Evolutionary conservation across 2,329 filamentous ascomycete species (phyloP), one percentile per base, ranked within the genome.

Genomic region (Drechslera avenae): DNA sequence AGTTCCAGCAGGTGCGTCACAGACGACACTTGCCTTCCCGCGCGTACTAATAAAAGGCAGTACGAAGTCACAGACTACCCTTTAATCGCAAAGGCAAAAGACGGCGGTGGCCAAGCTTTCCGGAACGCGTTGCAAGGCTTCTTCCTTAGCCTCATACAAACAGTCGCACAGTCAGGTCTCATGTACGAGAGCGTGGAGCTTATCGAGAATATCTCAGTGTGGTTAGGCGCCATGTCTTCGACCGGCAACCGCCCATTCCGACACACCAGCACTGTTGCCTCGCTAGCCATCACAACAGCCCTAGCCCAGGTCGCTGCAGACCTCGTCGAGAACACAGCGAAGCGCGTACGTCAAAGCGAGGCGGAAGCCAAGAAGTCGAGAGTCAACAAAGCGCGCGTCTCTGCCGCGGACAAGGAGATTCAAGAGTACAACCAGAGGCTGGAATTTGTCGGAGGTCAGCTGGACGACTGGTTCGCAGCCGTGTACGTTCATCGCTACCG

Each of bases 401-500:
- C 85, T 41, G 86, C 88, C 10, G 85, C 94, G 18, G 85, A 95
- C 67, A 80, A 83, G 34, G 88, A 85, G 47, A 80, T 93, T 32
- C 81, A 87, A 35, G 84, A 91, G 58, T 86, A 86, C 30, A 86
- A 87, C 57, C 78, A 84, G 54, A 87, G 86, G 67, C 82, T 90
- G 28, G 86, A 90, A 52, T 78, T 82, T 10, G 84, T 91, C 45
- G 86, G 90, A 57, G 82, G 83, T 23, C 81, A 87, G 52, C 86
- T 97, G 50, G 87, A 87, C 60, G 91, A 95, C 60, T 90, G 91
- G 64, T 96, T 97, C 68, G 89, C 96, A 62, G 89, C 90, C 2
- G 87, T 97, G 39, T 99, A 96, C 69, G 88, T 97, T 23, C 93
- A 99, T 74, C 87, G 94, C 39, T 99, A 97, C 73, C 89, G 94